Base-by-base conservation (phyloP, 345 rosid species). In the Microthlaspi erraticum region DNA sequence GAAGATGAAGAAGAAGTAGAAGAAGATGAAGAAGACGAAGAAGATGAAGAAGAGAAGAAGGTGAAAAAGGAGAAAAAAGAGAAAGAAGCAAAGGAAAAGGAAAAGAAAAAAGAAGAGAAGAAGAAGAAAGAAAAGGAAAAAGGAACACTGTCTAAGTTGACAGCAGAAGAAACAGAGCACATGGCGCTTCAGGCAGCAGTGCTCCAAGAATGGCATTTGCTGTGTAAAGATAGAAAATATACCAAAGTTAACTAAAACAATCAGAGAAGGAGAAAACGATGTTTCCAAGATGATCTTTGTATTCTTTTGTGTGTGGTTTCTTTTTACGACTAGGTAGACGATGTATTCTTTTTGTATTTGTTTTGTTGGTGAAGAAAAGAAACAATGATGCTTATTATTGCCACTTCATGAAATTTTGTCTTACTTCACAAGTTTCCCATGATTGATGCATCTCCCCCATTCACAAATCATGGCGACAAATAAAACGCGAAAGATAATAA, bases 101-200 rank as follows among this genome's bases (percentile, higher is more conserved):
- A 83, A 2, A 81, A 73, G 52, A 79, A 83, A 2, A 81, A 73
- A 49, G 48, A 75, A 37, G 43, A 75, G 61, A 12, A 76, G 48
- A 68, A 84, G 26, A 82, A 73, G 7, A 86, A 90, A 75, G 46
- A 77, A 2, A 85, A 89, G 77, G 92, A 88, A 67, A 86, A 89
- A 17, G 75, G 91, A 23, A 89, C 93, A 7, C 60, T 94, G 16
- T 84, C 93, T 0, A 94, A 86, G 83, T 65, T 89, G 61, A 89
- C 99, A 1, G 95, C 97, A 9, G 99, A 94, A 81, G 98, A 91
- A 78, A 89, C 90, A 34, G 97, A 94, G 79, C 99, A 91, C 78
- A 87, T 83, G 68, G 99, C 99, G 3, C 96, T 91, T 71, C 99
- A 91, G 79, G 86, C 95, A 2, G 93, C 97, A 3, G 97, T 94